Evolutionary conservation across 139 green algal genomes (phyloP).

Genomic region (Diplosphaera chodatii): DNA sequence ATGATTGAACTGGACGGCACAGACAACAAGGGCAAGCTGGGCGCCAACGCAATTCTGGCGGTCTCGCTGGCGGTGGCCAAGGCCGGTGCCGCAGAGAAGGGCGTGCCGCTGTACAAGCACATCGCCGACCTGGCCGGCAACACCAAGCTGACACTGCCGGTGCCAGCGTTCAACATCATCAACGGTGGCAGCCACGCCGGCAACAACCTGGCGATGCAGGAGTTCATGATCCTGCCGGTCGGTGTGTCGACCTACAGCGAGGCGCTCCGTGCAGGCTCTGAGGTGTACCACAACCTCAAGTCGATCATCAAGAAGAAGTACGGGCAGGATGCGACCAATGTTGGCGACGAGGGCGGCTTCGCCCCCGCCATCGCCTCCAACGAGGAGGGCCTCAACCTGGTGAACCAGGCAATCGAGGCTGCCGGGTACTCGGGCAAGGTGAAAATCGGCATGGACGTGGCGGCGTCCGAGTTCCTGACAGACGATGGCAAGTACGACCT

Average conservation of each 20-base stretch:
- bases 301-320: constrained; percentile 98
- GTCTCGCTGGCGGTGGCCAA: constrained; percentile 92
- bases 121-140: constrained; percentile 91
- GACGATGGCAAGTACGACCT: constrained; percentile 94
- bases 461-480: constrained; percentile 91
- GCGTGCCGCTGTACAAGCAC: constrained; percentile 93
- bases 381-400: constrained; percentile 89
- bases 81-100: constrained; percentile 83
- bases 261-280: constrained; percentile 87
- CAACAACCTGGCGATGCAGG: constrained; percentile 97
- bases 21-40: constrained; percentile 95
- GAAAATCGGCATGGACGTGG: constrained; percentile 99
- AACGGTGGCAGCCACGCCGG: constrained; percentile 97
- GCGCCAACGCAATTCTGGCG: constrained; percentile 97
- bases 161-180: constrained; percentile 99
- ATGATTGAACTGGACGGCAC: constrained; percentile 97
- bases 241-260: constrained; percentile 82
- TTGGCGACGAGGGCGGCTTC: constrained; percentile 99
- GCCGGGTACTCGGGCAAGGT: constrained; percentile 87
- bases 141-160: constrained; percentile 90
- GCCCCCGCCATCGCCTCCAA: constrained; percentile 93
- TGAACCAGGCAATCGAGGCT: constrained; percentile 85
- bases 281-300: constrained; percentile 99
- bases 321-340: constrained; percentile 95
- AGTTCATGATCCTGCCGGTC: constrained; percentile 99